Evolutionary conservation across 768 basidiomycete genomes (phyloP), one percentile per base, ranked within the genome.

Genomic region (Suillus variegatus): DNA sequence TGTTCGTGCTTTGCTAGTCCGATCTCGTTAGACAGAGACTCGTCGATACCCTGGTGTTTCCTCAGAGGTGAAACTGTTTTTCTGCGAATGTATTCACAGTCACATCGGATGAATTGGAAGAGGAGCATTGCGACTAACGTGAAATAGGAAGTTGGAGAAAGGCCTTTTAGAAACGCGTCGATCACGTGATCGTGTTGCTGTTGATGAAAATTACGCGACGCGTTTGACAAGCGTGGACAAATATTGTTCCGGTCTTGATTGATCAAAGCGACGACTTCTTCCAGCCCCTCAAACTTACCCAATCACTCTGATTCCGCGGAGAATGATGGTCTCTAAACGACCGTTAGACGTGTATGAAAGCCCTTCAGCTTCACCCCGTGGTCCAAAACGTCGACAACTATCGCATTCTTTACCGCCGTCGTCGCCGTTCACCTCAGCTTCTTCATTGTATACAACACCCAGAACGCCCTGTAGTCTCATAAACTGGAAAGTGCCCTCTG

Each of bases 401-500:
- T 35, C 41, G 28, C 61, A 61, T 12, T 66, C 75, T 28, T 74
- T 71, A 2, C 74, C 77, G 3, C 71, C 74, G 0, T 72, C 76
- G 43, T 73, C 73, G 20, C 69, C 78, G 28, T 40, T 76, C 60
- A 66, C 76, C 5, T 70, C 75, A 10, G 69, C 71, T 41, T 73
- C 71, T 20, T 71, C 71, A 36, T 65, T 64, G 6, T 70, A 70
- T 43, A 70, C 76, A 32, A 74, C 80, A 0, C 72, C 80, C 3
- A 76, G 76, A 65, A 83, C 82, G 3, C 80, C 83, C 1, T 18
- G 40, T 58, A 58, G 57, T 16, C 67, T 74, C 20, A 68, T 62
- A 82, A 82, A 72, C 74, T 85, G 62, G 75, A 79, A 60, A 69
- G 76, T 72, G 1, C 87, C 89, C 5, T 84, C 80, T 7, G 90